These are phyloP conservation scores for Aspergillus candidus DNA, from an alignment of 2,329 filamentous ascomycete species.

Conservation along the genomic window DNA sequence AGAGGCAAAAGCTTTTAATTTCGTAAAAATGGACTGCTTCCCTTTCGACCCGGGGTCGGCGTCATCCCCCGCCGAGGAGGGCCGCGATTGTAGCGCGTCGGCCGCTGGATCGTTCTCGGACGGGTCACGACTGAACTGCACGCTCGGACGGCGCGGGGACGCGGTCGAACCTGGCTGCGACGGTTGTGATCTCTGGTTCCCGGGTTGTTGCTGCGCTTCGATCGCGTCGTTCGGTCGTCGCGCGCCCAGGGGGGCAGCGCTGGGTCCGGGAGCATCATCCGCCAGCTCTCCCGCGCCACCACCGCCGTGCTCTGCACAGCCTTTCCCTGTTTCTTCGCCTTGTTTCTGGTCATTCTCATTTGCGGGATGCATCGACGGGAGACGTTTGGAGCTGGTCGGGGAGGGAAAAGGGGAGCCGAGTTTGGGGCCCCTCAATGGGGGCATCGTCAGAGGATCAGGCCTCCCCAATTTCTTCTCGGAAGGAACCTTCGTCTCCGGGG, in stretches of 20 bases:
- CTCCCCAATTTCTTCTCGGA: slow-evolving; percentile 1
- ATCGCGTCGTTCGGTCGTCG: slow-evolving; percentile 21
- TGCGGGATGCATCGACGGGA: slow-evolving; percentile 12
- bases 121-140: slow-evolving; percentile 65
- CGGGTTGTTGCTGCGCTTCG: slow-evolving; percentile 17
- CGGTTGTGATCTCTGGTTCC: slow-evolving; percentile 19
- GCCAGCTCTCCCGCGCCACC: slow-evolving; percentile 8
- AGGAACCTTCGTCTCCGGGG: slow-evolving; percentile 15
- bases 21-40: slow-evolving; percentile 65
- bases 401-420: slow-evolving; percentile 26
- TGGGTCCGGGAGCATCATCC: slow-evolving; percentile 15
- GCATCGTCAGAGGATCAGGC: slow-evolving; percentile 11
- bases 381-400: slow-evolving; percentile 19
- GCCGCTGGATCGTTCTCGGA: slow-evolving; percentile 46
- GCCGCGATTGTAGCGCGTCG: slow-evolving; percentile 50
- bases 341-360: slow-evolving; percentile 11
- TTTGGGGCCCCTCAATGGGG: slow-evolving; percentile 16
- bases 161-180: slow-evolving; percentile 30
- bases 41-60: slow-evolving; percentile 55
- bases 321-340: slow-evolving; percentile 10
- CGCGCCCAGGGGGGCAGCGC: slow-evolving; percentile 18
- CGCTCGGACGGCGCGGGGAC: slow-evolving; percentile 54
- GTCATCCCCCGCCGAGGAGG: slow-evolving; percentile 58
- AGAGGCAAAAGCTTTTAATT: slow-evolving; percentile 64
- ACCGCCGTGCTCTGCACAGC: slow-evolving; percentile 4